Evolutionary conservation across 495 filamentous ascomycete species (phyloP).

Genomic region (Chaetomium cochliodes): DNA sequence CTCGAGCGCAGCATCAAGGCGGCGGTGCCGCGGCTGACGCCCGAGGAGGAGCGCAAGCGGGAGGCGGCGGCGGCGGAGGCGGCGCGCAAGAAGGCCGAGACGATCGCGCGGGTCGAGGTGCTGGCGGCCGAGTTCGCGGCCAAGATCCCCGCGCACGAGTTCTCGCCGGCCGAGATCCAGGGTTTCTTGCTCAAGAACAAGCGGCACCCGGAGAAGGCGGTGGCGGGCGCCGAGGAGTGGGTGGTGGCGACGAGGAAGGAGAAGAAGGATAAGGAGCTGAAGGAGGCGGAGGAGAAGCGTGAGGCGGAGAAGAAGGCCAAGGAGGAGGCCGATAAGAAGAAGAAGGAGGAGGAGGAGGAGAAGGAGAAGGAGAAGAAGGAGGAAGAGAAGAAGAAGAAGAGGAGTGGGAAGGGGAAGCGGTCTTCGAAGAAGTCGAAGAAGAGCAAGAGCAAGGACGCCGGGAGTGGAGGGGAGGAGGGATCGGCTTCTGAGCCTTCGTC

Average conservation of each 20-base stretch:
- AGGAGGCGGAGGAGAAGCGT: conserved; percentile 47
- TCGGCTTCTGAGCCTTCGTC: conserved; percentile 9
- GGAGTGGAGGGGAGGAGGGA: background rate
- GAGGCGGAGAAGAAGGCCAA: conserved; percentile 40
- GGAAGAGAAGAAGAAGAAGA: conserved; percentile 28
- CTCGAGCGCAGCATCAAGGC: conserved; percentile 11
- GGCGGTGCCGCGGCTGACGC: conserved; percentile 10
- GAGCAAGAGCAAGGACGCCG: background rate
- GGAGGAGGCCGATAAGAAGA: conserved; percentile 38
- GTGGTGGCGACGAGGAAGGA: conserved; percentile 56
- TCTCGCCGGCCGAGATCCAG: conserved; percentile 76
- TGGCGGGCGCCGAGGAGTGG: conserved; percentile 58
- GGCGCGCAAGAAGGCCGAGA: conserved; percentile 37
- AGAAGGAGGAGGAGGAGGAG: conserved; percentile 32
- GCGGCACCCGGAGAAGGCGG: conserved; percentile 57
- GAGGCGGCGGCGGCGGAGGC: conserved; percentile 35
- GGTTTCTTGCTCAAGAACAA: conserved; percentile 71
- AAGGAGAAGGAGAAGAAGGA: conserved; percentile 32
- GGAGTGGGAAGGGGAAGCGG: conserved; percentile 26
- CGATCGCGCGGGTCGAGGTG: conserved; percentile 34
- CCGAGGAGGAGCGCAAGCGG: conserved; percentile 38
- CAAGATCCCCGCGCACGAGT: conserved; percentile 60
- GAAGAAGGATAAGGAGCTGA: conserved; percentile 55
- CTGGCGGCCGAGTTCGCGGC: conserved; percentile 58
- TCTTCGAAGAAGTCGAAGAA: conserved; percentile 25